Percentiles rank a stretch among this genome's conserved stretches.
These are phyloP conservation scores for Westerdykella sp. DNA, from an alignment of 2,329 filamentous ascomycete genomes.

Conservation along the genomic window DNA sequence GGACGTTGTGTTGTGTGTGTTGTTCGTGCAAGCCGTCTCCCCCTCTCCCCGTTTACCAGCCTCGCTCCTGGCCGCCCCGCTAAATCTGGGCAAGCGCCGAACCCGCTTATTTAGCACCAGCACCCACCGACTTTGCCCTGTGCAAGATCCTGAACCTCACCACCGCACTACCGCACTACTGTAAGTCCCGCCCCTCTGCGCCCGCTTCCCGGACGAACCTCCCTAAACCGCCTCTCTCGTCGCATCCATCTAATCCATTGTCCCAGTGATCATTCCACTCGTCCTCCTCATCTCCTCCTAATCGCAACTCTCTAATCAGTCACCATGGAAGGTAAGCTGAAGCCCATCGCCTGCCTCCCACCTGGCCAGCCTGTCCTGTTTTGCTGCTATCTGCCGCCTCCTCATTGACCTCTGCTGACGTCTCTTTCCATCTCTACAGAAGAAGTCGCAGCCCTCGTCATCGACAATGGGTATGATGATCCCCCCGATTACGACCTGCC, in stretches of 20 bases:
- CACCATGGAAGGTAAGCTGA: conserved; percentile 61
- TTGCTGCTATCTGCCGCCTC: conserved; percentile 15
- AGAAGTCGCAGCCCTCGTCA: conserved; percentile 99
- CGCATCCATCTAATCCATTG: conserved; percentile 1
- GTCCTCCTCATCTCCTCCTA: conserved; percentile 23
- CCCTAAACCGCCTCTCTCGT: conserved; percentile 2
- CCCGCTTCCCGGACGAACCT: conserved; percentile 17
- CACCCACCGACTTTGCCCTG: conserved; percentile 36
- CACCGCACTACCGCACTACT: conserved; percentile 26
- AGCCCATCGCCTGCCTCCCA: conserved; percentile 19
- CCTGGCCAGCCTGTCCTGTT: conserved; percentile 8
- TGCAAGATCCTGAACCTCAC: conserved; percentile 27
- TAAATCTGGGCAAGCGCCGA: conserved; percentile 35
- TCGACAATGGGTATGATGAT: conserved; percentile 99
- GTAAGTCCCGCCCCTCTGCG: conserved; percentile 26
- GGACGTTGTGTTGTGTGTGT: no score
- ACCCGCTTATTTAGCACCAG: conserved; percentile 39
- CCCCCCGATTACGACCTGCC: conserved; percentile 28
- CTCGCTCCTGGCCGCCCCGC: conserved; percentile 29
- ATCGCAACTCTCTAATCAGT: conserved; percentile 35
- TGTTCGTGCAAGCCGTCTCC: no score
- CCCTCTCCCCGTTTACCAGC: conserved; percentile 18
- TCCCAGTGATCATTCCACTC: conserved; percentile 8
- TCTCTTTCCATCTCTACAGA: conserved; percentile 54
- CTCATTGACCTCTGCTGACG: conserved; percentile 35